A percentile compares a stretch with the other conserved stretches of the same genome.
phyloP scores from a whole-genome alignment of 2,329 filamentous ascomycete species.

The Xylaria digitata region DNA sequence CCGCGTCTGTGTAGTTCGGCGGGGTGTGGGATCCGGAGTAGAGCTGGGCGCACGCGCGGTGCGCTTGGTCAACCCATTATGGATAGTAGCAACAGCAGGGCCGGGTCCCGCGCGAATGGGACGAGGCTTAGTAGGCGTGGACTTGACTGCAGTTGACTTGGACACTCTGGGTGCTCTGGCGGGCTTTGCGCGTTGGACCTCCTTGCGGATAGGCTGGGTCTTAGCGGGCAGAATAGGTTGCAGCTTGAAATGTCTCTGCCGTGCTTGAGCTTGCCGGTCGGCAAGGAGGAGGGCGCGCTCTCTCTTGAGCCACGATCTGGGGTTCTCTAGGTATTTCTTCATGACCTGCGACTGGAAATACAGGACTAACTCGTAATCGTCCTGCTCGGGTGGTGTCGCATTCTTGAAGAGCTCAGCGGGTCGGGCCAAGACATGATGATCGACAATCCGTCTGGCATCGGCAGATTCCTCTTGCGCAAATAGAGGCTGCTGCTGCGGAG shows the following conservation, averaged over 20 bases:
- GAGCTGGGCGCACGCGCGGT: conserved; percentile 53
- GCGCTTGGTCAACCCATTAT: conserved; percentile 43
- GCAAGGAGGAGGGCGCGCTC: conserved; percentile 63
- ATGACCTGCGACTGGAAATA: conserved; percentile 65
- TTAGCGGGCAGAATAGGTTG: conserved; percentile 59
- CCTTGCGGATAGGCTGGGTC: conserved; percentile 48
- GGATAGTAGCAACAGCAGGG: conserved; percentile 37
- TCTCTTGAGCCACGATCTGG: conserved; percentile 59
- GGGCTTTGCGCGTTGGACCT: conserved; percentile 50
- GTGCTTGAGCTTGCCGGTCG: conserved; percentile 58
- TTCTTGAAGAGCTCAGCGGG: conserved; percentile 56
- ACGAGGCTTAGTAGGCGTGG: conserved; percentile 44
- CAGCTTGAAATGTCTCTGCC: conserved; percentile 51
- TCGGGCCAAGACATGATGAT: conserved; percentile 61
- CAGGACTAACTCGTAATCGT: conserved; percentile 66
- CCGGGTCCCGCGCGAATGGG: conserved; percentile 47
- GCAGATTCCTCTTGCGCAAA: conserved; percentile 59
- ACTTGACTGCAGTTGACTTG: conserved; percentile 40
- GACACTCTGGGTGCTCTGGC: conserved; percentile 48
- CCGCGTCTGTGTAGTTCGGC: conserved; percentile 72
- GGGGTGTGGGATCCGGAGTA: conserved; percentile 62
- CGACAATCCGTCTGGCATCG: conserved; percentile 60
- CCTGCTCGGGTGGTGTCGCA: conserved; percentile 60
- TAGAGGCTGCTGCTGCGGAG: conserved; percentile 61
- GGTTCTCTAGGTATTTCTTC: conserved; percentile 58